These are phyloP conservation scores for Maudiozyma barnettii DNA, from an alignment of 805 yeast species.

Conservation along the genomic window DNA sequence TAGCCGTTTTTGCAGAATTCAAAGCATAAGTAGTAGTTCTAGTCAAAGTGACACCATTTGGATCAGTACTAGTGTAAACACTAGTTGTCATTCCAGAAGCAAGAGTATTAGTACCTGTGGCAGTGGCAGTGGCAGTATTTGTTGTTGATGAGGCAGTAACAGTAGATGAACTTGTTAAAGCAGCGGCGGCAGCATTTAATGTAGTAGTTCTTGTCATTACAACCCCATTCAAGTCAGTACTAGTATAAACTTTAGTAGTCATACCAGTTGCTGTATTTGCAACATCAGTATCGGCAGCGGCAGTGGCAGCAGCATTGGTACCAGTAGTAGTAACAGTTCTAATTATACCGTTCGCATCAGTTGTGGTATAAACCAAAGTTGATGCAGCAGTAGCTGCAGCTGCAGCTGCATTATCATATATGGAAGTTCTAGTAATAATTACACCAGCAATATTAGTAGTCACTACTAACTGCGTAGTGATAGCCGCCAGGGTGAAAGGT, in stretches of 20 bases:
- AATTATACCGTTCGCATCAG: conserved; percentile 18
- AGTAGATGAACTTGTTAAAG: conserved; percentile 19
- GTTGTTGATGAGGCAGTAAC: conserved; percentile 18
- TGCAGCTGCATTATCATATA: conserved; percentile 21
- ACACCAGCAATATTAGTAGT: conserved; percentile 26
- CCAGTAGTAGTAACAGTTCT: conserved; percentile 22
- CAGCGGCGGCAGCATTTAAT: conserved; percentile 9
- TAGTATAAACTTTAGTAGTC: background rate
- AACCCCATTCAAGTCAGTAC: conserved; percentile 2
- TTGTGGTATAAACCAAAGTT: too few relatives aligned
- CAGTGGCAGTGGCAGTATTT: conserved; percentile 18
- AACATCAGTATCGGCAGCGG: conserved; percentile 13
- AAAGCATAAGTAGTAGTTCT: conserved; percentile 2
- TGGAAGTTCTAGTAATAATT: conserved; percentile 25
- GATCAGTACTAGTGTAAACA: background rate
- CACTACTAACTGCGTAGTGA: conserved; percentile 12
- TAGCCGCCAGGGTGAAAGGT: conserved; percentile 14
- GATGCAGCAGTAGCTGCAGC: conserved; percentile 7
- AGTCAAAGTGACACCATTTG: conserved; percentile 4
- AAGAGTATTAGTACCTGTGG: too few relatives aligned
- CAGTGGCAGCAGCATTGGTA: conserved; percentile 13
- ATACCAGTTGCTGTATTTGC: conserved; percentile 8
- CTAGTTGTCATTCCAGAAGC: background rate
- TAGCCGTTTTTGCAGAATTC: conserved; percentile 1
- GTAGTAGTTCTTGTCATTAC: conserved; percentile 8